phyloP scores from a whole-genome alignment of 768 basidiomycete species.

The Auriscalpium vulgare region DNA sequence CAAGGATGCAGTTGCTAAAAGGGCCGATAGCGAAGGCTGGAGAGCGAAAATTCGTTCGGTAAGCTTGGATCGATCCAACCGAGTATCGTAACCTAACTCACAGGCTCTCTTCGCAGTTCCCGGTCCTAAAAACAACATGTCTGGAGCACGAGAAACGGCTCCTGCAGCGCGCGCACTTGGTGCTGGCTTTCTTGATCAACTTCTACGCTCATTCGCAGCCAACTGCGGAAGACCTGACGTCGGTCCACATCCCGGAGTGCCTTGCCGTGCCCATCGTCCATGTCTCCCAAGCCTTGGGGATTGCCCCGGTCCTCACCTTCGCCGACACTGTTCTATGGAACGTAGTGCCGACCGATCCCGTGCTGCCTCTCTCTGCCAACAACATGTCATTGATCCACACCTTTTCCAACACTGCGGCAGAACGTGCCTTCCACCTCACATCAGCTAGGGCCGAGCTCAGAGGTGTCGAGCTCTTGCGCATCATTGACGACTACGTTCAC shows the following conservation, averaged over 20 bases:
- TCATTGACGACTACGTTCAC: slow-evolving; percentile 82
- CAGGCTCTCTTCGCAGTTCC: slow-evolving; percentile 43
- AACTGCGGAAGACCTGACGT: slow-evolving; percentile 24
- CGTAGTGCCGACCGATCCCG: slow-evolving; percentile 53
- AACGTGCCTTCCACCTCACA: slow-evolving; percentile 77
- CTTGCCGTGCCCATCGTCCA: slow-evolving; percentile 71
- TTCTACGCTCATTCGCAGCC: slow-evolving; percentile 85
- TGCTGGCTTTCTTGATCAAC: slow-evolving; percentile 83
- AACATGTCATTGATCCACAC: slow-evolving; percentile 69
- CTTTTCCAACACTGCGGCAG: slow-evolving; percentile 84
- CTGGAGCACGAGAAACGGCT: slow-evolving; percentile 49
- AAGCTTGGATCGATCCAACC: slow-evolving; percentile 21
- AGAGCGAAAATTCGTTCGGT: slow-evolving; percentile 54
- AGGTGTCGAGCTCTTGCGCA: slow-evolving; percentile 77
- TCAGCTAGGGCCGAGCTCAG: slow-evolving; percentile 82
- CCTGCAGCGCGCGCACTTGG: slow-evolving; percentile 80
- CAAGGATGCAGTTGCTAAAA: slow-evolving; percentile 38
- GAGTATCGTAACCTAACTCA: too few relatives aligned
- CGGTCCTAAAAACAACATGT: slow-evolving; percentile 48
- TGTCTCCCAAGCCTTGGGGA: slow-evolving; percentile 67
- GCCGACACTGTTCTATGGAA: slow-evolving; percentile 97
- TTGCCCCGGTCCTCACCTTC: slow-evolving; percentile 94
- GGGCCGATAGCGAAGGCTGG: slow-evolving; percentile 60
- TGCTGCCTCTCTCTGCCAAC: slow-evolving; percentile 48
- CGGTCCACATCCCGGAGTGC: slow-evolving; percentile 61